Conservation (phyloP, 2,329 filamentous ascomycete species). For the Colletotrichum sansevieriae region DNA sequence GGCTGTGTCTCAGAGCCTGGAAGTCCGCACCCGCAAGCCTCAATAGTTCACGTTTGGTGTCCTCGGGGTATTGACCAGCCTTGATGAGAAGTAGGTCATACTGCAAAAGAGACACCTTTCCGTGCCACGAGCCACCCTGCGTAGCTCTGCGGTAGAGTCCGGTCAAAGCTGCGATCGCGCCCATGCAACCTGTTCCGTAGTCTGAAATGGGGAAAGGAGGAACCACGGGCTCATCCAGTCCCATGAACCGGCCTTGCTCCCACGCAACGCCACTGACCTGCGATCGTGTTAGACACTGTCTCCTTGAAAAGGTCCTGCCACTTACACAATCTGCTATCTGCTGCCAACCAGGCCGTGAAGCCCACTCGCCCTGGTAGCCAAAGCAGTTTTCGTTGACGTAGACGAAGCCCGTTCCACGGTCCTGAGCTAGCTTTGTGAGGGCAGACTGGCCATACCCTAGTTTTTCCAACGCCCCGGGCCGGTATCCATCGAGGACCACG, state of each 20-base stretch:
- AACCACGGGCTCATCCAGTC: constrained; percentile 72
- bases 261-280: constrained; percentile 67
- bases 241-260: constrained; percentile 74
- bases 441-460: constrained; percentile 73
- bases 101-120: constrained; percentile 73
- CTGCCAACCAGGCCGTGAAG: constrained; percentile 75
- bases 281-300: neutral
- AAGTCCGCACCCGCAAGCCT: constrained; percentile 64
- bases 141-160: constrained; percentile 74
- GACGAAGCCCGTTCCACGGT: constrained; percentile 72
- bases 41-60: constrained; percentile 66
- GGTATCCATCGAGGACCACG: constrained; percentile 76
- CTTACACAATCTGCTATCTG: constrained; percentile 76
- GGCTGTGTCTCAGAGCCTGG: constrained; percentile 68
- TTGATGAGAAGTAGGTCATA: constrained; percentile 77
- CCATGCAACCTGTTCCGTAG: constrained; percentile 80
- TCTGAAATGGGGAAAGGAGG: constrained; percentile 74
- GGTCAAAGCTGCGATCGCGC: constrained; percentile 74
- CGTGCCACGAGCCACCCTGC: constrained; percentile 74
- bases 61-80: constrained; percentile 67
- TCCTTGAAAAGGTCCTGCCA: neutral
- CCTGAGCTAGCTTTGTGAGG: constrained; percentile 64
- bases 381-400: constrained; percentile 82
- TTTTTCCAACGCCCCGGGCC: constrained; percentile 73
- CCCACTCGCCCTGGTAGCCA: constrained; percentile 72